Conservation (phyloP, 768 basidiomycete species). For the Russula brevipes region DNA sequence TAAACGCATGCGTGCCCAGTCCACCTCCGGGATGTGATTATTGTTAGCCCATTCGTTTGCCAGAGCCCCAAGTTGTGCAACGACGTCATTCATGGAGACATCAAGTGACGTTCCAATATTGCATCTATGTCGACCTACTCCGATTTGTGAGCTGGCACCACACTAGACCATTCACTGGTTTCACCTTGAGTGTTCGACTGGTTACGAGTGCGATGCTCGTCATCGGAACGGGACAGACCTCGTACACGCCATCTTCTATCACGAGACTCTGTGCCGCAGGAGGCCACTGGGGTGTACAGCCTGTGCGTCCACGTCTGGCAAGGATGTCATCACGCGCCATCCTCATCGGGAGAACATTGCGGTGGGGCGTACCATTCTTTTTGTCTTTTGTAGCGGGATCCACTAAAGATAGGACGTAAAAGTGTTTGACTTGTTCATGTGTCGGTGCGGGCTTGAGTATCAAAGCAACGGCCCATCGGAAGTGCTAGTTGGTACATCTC, state of each 20-base stretch:
- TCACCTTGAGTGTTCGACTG: slow-evolving; percentile 63
- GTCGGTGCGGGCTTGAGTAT: slow-evolving; percentile 58
- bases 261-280: slow-evolving; percentile 45
- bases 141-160: slow-evolving; percentile 3
- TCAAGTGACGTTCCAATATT: slow-evolving; percentile 62
- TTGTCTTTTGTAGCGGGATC: slow-evolving; percentile 53
- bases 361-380: slow-evolving; percentile 42
- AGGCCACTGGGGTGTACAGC: slow-evolving; percentile 76
- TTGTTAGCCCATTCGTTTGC: slow-evolving; percentile 53
- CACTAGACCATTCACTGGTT: slow-evolving; percentile 6
- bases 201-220: slow-evolving; percentile 76
- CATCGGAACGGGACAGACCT: slow-evolving; percentile 58
- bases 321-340: neutral
- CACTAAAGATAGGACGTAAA: slow-evolving; percentile 69
- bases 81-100: slow-evolving; percentile 55
- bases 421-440: slow-evolving; percentile 49
- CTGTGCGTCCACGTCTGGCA: slow-evolving; percentile 51
- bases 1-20: slow-evolving; percentile 78
- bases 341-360: neutral
- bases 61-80: slow-evolving; percentile 45
- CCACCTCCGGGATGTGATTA: slow-evolving; percentile 61
- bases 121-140: slow-evolving; percentile 64
- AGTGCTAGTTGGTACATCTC: slow-evolving; percentile 53
- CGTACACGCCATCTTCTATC: slow-evolving; percentile 55
- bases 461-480: slow-evolving; percentile 61